phyloP scores from a whole-genome alignment of 1,284 basidiomycete genomes.

The Laetiporus sulphureus region DNA sequence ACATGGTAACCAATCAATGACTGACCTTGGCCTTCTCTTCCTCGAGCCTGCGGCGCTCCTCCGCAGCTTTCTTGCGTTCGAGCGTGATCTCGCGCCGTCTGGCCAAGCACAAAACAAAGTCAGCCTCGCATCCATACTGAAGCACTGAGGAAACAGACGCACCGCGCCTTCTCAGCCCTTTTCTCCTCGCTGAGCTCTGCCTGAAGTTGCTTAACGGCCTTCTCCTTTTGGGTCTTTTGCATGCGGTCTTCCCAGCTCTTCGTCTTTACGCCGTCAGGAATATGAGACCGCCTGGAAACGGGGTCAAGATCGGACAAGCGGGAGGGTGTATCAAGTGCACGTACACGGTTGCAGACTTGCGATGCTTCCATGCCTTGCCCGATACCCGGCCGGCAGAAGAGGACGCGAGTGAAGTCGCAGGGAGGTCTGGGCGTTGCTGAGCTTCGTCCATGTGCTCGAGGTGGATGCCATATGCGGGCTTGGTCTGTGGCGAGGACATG shows the following conservation, averaged over 20 bases:
- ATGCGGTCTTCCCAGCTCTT: slow-evolving; percentile 64
- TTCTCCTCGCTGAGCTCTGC: slow-evolving; percentile 72
- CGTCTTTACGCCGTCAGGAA: slow-evolving; percentile 58
- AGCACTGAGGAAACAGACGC: slow-evolving; percentile 11
- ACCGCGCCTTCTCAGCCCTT: slow-evolving; percentile 58
- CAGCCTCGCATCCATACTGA: background rate
- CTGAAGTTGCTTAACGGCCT: slow-evolving; percentile 67
- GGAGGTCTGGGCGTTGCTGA: slow-evolving; percentile 2
- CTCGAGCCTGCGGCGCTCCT: slow-evolving; percentile 64
- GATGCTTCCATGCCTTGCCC: slow-evolving; percentile 62
- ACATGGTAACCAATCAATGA: background rate
- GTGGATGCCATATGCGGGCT: background rate
- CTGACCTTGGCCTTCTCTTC: slow-evolving; percentile 66
- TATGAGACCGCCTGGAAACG: slow-evolving; percentile 52
- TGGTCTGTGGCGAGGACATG: background rate
- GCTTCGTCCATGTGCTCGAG: slow-evolving; percentile 3
- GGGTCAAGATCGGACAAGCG: slow-evolving; percentile 3
- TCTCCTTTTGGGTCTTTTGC: slow-evolving; percentile 54
- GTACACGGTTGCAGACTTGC: slow-evolving; percentile 59
- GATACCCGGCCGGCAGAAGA: slow-evolving; percentile 58
- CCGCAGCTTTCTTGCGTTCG: slow-evolving; percentile 62
- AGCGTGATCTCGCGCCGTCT: slow-evolving; percentile 63
- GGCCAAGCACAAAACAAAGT: slow-evolving; percentile 1
- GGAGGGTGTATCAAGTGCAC: slow-evolving; percentile 16
- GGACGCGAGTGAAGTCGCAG: slow-evolving; percentile 34